Evolutionary conservation across 2,329 filamentous ascomycete genomes (phyloP), one percentile per base, ranked within the genome.

Genomic region (Fusarium continuum): DNA sequence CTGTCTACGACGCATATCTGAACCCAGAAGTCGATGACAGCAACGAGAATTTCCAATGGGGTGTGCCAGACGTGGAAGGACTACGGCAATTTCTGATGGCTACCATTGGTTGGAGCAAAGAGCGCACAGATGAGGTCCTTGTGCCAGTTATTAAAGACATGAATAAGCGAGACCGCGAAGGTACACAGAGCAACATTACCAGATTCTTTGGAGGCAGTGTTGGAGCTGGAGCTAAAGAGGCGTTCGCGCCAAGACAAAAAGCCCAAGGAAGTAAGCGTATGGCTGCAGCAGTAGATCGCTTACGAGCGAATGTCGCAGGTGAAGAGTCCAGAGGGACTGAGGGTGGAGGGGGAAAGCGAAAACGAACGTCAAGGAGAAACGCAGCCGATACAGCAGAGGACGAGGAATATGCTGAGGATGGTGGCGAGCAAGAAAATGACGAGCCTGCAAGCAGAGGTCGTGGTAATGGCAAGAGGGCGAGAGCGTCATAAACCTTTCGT

Each of bases 151-250:
- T 99, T 63, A 85, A 89, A 53, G 95, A 99, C 72, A 96, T 99
- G 91, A 98, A 98, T 74, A 86, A 87, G 5, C 84, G 95, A 32
- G 91, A 92, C 65, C 83, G 87, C 23, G 95, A 98, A 78, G 95
- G 95, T 7, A 98, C 94, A 16, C 95, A 99, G 80, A 89, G 88
- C 55, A 99, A 99, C 69, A 97, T 99, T 65, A 99, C 95, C n/a
- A 83, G 88, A 20, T 99, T 89, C 75, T 97, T 98, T 74, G 86
- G 87, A 11, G 94, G 94, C 0, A 78, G 80, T 5, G 88, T 92
- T 0, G 91, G 91, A 0, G 83, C 83, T 1, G 91, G 91, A 1
- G 85, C 85, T 11, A 84, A 79, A 31, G 85, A 88, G 60, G 85
- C 84, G 0, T 93, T 92, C 78, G 91, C 82, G 20, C 91, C 91